These are phyloP conservation scores for Marchantia polymorpha DNA, from an alignment of 225 moss, liverwort and hornwort genomes.

Conservation along the genomic window DNA sequence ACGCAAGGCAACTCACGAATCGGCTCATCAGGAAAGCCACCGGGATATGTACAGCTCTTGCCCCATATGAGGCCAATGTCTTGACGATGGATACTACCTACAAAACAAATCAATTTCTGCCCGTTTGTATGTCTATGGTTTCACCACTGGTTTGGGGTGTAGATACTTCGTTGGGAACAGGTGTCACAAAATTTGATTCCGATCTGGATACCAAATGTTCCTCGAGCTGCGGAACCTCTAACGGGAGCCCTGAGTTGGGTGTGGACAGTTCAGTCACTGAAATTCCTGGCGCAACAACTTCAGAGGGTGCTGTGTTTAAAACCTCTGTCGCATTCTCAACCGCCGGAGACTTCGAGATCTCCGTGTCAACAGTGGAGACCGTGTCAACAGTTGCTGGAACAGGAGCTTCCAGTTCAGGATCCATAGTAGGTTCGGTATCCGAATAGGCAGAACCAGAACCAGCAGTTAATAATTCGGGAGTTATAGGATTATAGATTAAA, in stretches of 20 bases:
- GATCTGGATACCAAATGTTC: neutral
- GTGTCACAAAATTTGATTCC: neutral
- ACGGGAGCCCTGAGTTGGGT: neutral
- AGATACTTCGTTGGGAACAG: neutral
- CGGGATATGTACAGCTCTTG: constrained; percentile 12
- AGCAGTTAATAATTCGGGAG: neutral
- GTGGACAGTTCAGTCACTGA: neutral
- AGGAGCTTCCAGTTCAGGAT: neutral
- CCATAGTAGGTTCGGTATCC: neutral
- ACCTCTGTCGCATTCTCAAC: neutral
- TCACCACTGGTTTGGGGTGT: neutral
- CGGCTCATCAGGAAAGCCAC: neutral
- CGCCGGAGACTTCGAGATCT: neutral
- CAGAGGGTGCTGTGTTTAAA: neutral
- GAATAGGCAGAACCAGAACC: neutral
- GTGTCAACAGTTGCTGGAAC: neutral
- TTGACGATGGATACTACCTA: constrained; percentile 3
- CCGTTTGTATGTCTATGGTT: constrained; percentile 1
- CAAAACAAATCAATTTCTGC: neutral
- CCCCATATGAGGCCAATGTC: neutral
- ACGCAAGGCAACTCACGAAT: neutral
- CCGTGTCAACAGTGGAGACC: neutral
- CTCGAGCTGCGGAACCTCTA: constrained; percentile 1
- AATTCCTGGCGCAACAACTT: neutral
- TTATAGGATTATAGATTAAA: neutral